Conservation (phyloP, 108 stramenopile species). For the Cyclotella kingstonii region DNA sequence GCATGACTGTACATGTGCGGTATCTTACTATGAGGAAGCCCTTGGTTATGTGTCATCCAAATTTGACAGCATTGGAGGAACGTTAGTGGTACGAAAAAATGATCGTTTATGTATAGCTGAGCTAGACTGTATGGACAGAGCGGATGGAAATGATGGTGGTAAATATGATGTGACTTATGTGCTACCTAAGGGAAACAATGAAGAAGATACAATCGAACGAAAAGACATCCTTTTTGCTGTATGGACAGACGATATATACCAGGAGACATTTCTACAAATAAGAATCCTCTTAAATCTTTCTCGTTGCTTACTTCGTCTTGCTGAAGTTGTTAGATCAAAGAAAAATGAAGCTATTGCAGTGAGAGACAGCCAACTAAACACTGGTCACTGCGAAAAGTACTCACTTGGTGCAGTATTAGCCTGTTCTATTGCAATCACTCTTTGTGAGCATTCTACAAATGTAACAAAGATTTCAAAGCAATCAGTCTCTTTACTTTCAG, state of each 20-base stretch:
- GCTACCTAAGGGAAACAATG: slow-evolving; percentile 19
- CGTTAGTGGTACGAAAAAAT: slow-evolving; percentile 37
- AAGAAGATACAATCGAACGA: slow-evolving; percentile 15
- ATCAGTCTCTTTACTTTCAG: background rate
- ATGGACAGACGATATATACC: slow-evolving; percentile 26
- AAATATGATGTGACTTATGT: slow-evolving; percentile 45
- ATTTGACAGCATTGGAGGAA: slow-evolving; percentile 38
- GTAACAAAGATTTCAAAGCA: background rate
- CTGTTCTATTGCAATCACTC: slow-evolving; percentile 32
- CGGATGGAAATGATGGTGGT: slow-evolving; percentile 14
- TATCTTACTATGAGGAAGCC: slow-evolving; percentile 63
- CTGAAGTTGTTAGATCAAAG: slow-evolving; percentile 36
- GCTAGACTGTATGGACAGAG: slow-evolving; percentile 60
- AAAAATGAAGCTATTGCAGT: background rate
- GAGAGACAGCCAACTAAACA: background rate
- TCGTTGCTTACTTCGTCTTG: slow-evolving; percentile 57
- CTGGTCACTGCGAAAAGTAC: slow-evolving; percentile 21
- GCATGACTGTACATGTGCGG: slow-evolving; percentile 54
- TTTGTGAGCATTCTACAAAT: slow-evolving; percentile 16
- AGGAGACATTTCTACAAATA: slow-evolving; percentile 36
- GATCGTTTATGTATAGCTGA: slow-evolving; percentile 61
- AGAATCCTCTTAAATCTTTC: slow-evolving; percentile 63
- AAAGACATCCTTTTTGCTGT: slow-evolving; percentile 41
- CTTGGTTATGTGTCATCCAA: slow-evolving; percentile 33
- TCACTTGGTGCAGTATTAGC: slow-evolving; percentile 28